These are phyloP conservation scores for Russula ochroleuca DNA, from an alignment of 768 basidiomycete genomes.

Conservation along the genomic window DNA sequence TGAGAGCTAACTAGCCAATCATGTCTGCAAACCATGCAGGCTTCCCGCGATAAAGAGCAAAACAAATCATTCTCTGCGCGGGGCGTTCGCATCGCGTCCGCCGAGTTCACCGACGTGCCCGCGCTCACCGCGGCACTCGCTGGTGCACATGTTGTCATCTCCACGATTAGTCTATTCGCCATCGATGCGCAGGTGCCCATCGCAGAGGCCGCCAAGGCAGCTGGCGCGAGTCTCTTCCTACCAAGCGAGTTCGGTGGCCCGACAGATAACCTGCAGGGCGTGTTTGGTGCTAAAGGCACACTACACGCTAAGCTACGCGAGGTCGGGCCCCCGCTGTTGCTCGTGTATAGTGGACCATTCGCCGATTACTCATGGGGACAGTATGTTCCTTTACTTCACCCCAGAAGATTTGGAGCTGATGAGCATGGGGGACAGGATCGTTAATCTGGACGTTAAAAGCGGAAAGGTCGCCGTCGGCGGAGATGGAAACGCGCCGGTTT, in stretches of 20 bases:
- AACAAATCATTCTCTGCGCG: slow-evolving; percentile 15
- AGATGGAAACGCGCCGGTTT: slow-evolving; percentile 22
- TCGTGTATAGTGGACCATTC: slow-evolving; percentile 27
- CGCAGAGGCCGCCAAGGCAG: slow-evolving; percentile 26
- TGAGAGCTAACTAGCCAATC: not conserved
- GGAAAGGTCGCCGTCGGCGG: slow-evolving; percentile 25
- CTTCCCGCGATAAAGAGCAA: slow-evolving; percentile 11
- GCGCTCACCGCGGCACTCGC: slow-evolving; percentile 23
- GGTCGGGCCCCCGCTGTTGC: slow-evolving; percentile 23
- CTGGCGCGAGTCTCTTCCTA: slow-evolving; percentile 25
- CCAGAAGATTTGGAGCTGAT: not conserved
- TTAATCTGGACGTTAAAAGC: slow-evolving; percentile 15
- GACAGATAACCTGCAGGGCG: slow-evolving; percentile 16
- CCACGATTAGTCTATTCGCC: slow-evolving; percentile 11
- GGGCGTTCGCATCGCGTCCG: slow-evolving; percentile 17
- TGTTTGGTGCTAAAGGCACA: slow-evolving; percentile 12
- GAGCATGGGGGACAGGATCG: not conserved
- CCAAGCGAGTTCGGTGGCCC: slow-evolving; percentile 33
- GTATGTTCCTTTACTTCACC: slow-evolving; percentile 8
- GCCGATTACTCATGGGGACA: slow-evolving; percentile 16
- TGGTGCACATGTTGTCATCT: slow-evolving; percentile 25
- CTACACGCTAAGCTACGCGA: slow-evolving; percentile 21
- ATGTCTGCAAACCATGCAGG: slow-evolving; percentile 2
- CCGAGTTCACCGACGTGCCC: slow-evolving; percentile 16
- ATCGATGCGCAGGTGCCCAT: slow-evolving; percentile 20